Base-by-base conservation (phyloP, 352 stramenopile species). In the Phytophthora fragariaefolia region DNA sequence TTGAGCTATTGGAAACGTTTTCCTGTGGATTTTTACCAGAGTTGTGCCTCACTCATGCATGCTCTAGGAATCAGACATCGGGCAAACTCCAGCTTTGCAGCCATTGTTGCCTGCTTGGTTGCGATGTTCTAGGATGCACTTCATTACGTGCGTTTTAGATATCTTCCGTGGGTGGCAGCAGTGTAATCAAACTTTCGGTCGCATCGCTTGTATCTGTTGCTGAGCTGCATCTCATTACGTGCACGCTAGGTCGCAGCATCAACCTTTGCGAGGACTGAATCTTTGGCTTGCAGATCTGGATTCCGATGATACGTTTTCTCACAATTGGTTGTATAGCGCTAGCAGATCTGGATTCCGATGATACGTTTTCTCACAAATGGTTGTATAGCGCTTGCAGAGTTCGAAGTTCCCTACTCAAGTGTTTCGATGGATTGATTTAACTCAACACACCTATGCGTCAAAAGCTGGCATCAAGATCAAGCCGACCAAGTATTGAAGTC, bases 141-240 rank as follows among this genome's bases (percentile, higher is more conserved):
- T 23, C 62, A 75, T 72, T 69, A 57, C 67, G 63, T 69, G 62
- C 51, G 54, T 7, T 42, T 61, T 52, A 26, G 18, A 43, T 42
- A 7, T 40, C 15, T 63, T n/a, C n/a, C n/a, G n/a, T n/a, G n/a
- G n/a, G n/a, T n/a, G n/a, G n/a, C n/a, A 30, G 58, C 10, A 15
- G 42, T 55, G 7, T 22, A 42, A 9, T 58, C 50, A 43, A 45
- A 58, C 51, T 55, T 30, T 55, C n/a, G 58, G 45, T 55, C 47
- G 51, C 46, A 45, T 64, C 40, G n/a, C n/a, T n/a, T n/a, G n/a
- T n/a, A n/a, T n/a, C 20, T 9, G 20, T 58, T 6, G 49, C 23
- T 52, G 45, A 65, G 61, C 27, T 59, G 63, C 63, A 73, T 54
- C 63, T 76, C 69, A 76, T 68, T 68, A 56, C 50, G 51, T 62